Base-by-base conservation (phyloP, 2,329 filamentous ascomycete species). In the Aspergillus calidoustus region DNA sequence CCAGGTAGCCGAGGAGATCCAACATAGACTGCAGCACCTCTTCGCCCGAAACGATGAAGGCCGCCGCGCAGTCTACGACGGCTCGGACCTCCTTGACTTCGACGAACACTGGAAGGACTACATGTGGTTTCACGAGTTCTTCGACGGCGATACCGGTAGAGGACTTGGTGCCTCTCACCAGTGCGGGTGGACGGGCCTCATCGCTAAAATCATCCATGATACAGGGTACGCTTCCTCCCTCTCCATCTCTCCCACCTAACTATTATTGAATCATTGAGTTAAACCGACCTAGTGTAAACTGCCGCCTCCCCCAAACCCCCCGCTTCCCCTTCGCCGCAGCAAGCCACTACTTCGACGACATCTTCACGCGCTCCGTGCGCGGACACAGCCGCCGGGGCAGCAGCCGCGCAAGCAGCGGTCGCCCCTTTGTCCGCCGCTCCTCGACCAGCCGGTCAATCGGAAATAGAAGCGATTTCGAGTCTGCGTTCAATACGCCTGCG, bases 111-210 rank as follows among this genome's bases (percentile, higher is more conserved):
- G 94, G 94, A 94, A 90, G 76, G 93, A 96, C 71, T 87, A 93
- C 72, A 83, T 98, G 70, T 97, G 92, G 91, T 98, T 96, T 84
- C 91, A 96, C 74, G 94, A 98, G 76, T 98, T 96, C 83, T 98
- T 98, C 74, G 94, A 98, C 73, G 94, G 93, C 44, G 93, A 98
- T 75, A 89, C 84, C 54, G 94, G 94, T 15, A 90, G 93, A 68
- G 94, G 95, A 17, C 85, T 98, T 1, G 94, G 94, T 60, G 92
- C 94, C 43, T 94, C 89, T 52, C 95, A 98, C 77, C 95, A 98
- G 77, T 97, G 92, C 73, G 94, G 94, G 54, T 98, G 95, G 94
- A 97, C 94, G 43, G 94, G 94, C 25, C 79, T 98, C 68, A 93
- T 98, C 75, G 94, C 94, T 28, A 93, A 96, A 79, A 91, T 98